These are phyloP conservation scores for Rhodocollybia butyracea DNA, from an alignment of 768 basidiomycete genomes.

Conservation along the genomic window DNA sequence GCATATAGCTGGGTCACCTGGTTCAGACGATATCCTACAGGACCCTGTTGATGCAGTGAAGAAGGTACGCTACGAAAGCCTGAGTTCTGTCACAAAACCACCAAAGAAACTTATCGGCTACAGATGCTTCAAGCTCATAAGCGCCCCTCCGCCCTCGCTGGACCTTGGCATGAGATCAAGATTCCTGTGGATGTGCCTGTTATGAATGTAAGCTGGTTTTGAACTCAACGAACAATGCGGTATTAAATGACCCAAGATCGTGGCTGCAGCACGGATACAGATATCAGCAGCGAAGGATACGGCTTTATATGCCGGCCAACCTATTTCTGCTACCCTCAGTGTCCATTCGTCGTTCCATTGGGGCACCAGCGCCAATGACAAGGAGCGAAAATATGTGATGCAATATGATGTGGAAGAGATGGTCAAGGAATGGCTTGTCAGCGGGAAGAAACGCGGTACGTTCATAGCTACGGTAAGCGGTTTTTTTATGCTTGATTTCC, in stretches of 20 bases:
- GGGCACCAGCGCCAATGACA: conserved; percentile 47
- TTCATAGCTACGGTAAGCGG: conserved; percentile 65
- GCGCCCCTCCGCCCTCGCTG: conserved; percentile 34
- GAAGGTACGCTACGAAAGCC: conserved; percentile 23
- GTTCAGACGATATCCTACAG: conserved; percentile 25
- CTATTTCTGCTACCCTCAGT: conserved; percentile 63
- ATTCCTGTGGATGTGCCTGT: conserved; percentile 86
- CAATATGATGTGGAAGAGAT: conserved; percentile 82
- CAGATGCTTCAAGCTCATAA: conserved; percentile 43
- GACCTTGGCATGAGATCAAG: conserved; percentile 68
- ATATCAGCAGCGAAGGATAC: conserved; percentile 44
- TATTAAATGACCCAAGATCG: conserved; percentile 45
- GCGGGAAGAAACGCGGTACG: conserved; percentile 84
- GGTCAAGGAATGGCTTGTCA: conserved; percentile 84
- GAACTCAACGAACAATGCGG: conserved; percentile 3
- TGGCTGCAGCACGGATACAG: conserved; percentile 55
- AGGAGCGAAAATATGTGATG: conserved; percentile 46
- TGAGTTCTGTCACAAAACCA: too few relatives aligned
- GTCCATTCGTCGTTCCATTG: conserved; percentile 79
- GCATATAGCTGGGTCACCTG: conserved; percentile 42
- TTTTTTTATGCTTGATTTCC: neutral
- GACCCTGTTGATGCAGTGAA: conserved; percentile 29
- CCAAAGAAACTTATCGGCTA: neutral
- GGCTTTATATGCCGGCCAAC: conserved; percentile 82
- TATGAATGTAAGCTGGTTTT: conserved; percentile 61